These are phyloP conservation scores for Byssothecium circinans DNA, from an alignment of 2,329 filamentous ascomycete species.

Conservation along the genomic window DNA sequence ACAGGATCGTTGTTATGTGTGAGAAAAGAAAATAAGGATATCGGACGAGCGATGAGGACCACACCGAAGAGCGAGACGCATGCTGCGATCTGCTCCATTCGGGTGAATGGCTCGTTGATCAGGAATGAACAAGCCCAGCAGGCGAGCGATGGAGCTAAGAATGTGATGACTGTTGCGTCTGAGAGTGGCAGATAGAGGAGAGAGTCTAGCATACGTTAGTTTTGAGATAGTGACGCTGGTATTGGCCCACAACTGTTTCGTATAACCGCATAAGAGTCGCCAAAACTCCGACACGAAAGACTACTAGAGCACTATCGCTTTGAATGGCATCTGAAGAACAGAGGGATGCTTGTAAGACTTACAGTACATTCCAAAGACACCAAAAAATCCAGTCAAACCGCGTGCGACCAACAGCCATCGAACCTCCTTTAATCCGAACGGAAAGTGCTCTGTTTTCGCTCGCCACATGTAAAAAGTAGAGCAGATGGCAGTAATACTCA, in stretches of 20 bases:
- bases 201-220: conserved; percentile 50
- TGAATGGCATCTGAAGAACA: background rate
- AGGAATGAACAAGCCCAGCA: conserved; percentile 79
- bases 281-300: background rate
- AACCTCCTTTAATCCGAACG: conserved; percentile 68
- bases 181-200: conserved; percentile 79
- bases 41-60: conserved; percentile 77
- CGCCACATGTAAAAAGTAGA: conserved; percentile 75
- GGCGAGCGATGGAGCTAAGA: conserved; percentile 76
- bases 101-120: conserved; percentile 75
- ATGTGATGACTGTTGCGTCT: conserved; percentile 88
- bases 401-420: conserved; percentile 68
- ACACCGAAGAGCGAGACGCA: conserved; percentile 77
- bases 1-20: conserved; percentile 25
- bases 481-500: conserved; percentile 70
- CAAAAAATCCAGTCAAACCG: conserved; percentile 73
- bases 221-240: background rate
- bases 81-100: conserved; percentile 74
- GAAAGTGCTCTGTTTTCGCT: conserved; percentile 66
- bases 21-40: conserved; percentile 54
- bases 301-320: background rate
- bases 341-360: conserved; percentile 19
- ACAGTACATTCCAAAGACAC: conserved; percentile 75
- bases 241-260: background rate
- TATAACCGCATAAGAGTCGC: background rate